These are phyloP conservation scores for Actinomortierella ambigua DNA, from an alignment of 371 early-diverging fungal genomes.

Conservation along the genomic window DNA sequence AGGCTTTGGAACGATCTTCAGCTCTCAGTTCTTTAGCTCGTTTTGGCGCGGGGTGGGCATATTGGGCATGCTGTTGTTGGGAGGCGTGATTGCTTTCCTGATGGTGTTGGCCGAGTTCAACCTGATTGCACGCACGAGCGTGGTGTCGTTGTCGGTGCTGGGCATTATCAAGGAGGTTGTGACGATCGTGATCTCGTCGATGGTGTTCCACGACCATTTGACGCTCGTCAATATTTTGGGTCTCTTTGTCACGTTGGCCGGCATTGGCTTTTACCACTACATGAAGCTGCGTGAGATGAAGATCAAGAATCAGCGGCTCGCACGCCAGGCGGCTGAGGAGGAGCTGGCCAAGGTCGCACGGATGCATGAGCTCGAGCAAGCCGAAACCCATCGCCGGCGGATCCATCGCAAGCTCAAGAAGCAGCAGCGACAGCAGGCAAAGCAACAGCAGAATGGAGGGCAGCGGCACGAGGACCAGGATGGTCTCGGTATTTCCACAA, in stretches of 20 bases:
- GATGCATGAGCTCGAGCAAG: no score
- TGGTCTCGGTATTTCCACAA: no score
- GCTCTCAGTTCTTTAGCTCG: constrained; percentile 27
- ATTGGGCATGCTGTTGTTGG: constrained; percentile 31
- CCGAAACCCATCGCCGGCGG: no score
- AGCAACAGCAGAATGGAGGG: no score
- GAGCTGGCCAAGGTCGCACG: constrained; percentile 6
- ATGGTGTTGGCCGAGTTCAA: constrained; percentile 72
- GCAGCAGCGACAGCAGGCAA: no score
- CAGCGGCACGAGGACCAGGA: no score
- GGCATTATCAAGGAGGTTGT: constrained; percentile 77
- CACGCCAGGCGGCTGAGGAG: constrained; percentile 19
- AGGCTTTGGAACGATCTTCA: constrained; percentile 57
- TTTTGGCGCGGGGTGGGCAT: constrained; percentile 19
- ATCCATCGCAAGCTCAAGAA: no score
- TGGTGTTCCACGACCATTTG: constrained; percentile 69
- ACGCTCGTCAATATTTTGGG: constrained; percentile 65
- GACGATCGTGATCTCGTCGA: constrained; percentile 59
- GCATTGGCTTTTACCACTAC: constrained; percentile 63
- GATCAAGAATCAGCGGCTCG: constrained; percentile 6
- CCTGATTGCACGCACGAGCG: constrained; percentile 68
- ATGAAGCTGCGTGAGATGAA: constrained; percentile 44
- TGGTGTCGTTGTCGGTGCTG: constrained; percentile 70
- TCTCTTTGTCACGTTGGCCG: constrained; percentile 63
- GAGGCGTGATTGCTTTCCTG: constrained; percentile 67